These are phyloP conservation scores for Glycine tomentella DNA, from an alignment of 306 rosid species.

Conservation along the genomic window DNA sequence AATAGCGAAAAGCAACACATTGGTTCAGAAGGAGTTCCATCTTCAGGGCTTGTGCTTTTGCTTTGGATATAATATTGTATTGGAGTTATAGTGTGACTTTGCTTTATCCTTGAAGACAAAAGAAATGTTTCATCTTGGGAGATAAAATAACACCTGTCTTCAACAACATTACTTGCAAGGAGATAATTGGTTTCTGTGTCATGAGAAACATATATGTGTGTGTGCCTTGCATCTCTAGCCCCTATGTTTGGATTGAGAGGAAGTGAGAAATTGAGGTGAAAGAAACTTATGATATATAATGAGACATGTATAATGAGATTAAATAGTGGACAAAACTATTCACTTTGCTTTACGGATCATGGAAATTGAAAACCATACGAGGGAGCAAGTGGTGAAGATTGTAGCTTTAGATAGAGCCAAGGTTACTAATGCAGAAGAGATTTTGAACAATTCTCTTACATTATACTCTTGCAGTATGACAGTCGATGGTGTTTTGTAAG, in stretches of 20 bases:
- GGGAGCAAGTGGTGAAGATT: background rate
- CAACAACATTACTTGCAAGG: background rate
- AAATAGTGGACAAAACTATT: background rate
- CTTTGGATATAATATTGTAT: background rate
- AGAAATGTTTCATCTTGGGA: background rate
- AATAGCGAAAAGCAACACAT: background rate
- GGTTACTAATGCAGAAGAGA: slow-evolving; percentile 7
- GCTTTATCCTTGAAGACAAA: background rate
- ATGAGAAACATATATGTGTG: too few relatives aligned
- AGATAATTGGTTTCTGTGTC: background rate
- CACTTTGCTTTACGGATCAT: background rate
- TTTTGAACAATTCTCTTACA: background rate
- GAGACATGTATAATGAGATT: background rate
- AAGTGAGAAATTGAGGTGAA: background rate
- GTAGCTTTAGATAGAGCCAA: slow-evolving; percentile 20
- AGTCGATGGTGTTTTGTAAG: background rate
- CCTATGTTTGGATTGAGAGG: background rate
- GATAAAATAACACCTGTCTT: slow-evolving; percentile 12
- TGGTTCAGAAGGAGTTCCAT: background rate
- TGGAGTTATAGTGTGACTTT: background rate
- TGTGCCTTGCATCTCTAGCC: background rate
- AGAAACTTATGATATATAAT: background rate
- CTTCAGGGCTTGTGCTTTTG: slow-evolving; percentile 5
- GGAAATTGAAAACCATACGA: slow-evolving; percentile 25
- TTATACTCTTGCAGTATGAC: background rate